phyloP scores from a whole-genome alignment of 176 grass and related monocot genomes.

The sorghum (Sorghum bicolor) region DNA sequence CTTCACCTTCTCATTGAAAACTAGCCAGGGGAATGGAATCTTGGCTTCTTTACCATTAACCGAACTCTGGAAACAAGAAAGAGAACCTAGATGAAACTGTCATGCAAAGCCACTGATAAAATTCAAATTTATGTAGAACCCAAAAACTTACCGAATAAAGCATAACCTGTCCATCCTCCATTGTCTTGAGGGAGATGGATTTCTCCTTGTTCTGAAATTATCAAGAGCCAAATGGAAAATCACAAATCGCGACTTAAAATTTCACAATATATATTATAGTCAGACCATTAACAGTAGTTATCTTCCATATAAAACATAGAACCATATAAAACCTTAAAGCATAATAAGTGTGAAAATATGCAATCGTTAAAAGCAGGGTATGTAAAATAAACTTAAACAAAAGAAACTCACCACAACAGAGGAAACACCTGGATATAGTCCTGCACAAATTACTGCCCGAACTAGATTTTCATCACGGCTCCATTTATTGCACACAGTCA shows the following conservation, averaged over 20 bases:
- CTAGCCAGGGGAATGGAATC: slow-evolving; percentile 96
- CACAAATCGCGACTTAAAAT: not conserved
- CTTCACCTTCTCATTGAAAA: slow-evolving; percentile 99
- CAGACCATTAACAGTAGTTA: slow-evolving; percentile 41
- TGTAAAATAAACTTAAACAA: slow-evolving; percentile 8
- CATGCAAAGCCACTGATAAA: not conserved
- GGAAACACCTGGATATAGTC: slow-evolving; percentile 94
- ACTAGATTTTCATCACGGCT: slow-evolving; percentile 83
- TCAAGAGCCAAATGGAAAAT: slow-evolving; percentile 32
- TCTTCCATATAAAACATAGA: slow-evolving; percentile 11
- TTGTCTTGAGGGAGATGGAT: slow-evolving; percentile 94
- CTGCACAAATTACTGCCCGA: slow-evolving; percentile 90
- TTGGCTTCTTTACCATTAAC: slow-evolving; percentile 86
- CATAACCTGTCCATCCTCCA: slow-evolving; percentile 98
- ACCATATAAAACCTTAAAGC: not conserved
- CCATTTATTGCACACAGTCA: slow-evolving; percentile 80
- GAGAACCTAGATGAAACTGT: slow-evolving; percentile 1
- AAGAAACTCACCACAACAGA: slow-evolving; percentile 83
- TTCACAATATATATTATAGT: not conserved
- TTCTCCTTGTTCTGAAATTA: slow-evolving; percentile 88
- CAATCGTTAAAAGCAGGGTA: not conserved
- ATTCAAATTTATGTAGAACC: slow-evolving; percentile 1
- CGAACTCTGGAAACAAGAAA: slow-evolving; percentile 81
- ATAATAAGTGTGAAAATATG: not conserved
- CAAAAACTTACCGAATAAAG: slow-evolving; percentile 80